A percentile compares a stretch with the other conserved stretches of the same genome.
Evolutionary conservation across 2,329 filamentous ascomycete species (phyloP).

Genomic region (Neophaeococcomyces mojaviensis): DNA sequence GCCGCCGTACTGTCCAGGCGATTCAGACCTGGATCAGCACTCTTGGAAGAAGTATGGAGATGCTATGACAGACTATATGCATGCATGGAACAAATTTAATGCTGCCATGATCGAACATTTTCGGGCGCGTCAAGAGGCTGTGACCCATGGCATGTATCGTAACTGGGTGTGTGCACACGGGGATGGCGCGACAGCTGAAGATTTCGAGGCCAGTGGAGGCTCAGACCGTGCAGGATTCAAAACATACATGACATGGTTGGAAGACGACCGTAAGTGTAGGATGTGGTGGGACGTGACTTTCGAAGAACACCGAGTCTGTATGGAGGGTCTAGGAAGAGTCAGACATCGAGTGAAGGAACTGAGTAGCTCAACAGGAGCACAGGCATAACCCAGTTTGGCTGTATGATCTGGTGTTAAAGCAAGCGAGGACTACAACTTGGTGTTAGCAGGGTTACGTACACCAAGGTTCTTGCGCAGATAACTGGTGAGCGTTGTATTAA

Average conservation of each 20-base stretch:
- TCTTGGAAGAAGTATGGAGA: conserved; percentile 46
- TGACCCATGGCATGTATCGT: conserved; percentile 36
- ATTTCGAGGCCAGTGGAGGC: conserved; percentile 11
- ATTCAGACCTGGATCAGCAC: conserved; percentile 34
- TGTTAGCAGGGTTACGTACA: no score
- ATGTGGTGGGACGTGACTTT: conserved; percentile 42
- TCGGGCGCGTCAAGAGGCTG: conserved; percentile 42
- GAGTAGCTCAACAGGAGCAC: neutral
- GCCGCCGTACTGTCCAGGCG: conserved; percentile 35
- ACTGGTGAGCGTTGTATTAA: no score
- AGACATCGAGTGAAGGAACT: conserved; percentile 30
- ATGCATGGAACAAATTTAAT: conserved; percentile 50
- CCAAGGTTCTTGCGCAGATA: no score
- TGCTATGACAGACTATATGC: conserved; percentile 49
- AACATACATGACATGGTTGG: conserved; percentile 38
- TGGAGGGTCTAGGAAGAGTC: conserved; percentile 34
- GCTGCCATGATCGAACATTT: conserved; percentile 50
- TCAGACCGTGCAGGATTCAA: conserved; percentile 34
- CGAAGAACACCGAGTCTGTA: conserved; percentile 37
- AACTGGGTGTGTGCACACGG: conserved; percentile 48
- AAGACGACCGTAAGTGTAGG: conserved; percentile 39
- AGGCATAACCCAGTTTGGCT: neutral
- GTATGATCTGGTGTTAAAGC: neutral
- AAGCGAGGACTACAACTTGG: no score
- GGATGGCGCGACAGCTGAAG: conserved; percentile 23